These are phyloP conservation scores for Stellera chamaejasme DNA, from an alignment of 345 rosid genomes.

Conservation along the genomic window DNA sequence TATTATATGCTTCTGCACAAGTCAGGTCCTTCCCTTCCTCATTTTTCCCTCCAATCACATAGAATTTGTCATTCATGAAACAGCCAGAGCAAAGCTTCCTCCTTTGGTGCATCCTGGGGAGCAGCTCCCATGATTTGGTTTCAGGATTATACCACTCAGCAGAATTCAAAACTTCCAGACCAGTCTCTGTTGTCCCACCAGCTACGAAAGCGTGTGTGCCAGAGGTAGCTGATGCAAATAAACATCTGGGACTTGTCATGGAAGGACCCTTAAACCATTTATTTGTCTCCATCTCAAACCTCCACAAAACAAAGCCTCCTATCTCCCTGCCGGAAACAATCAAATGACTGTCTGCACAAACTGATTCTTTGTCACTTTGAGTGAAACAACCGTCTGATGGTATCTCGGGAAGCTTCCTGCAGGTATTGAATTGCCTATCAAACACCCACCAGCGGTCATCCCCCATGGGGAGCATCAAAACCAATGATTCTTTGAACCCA, in stretches of 20 bases:
- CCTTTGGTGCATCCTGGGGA: slow-evolving; percentile 40
- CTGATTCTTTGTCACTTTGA: slow-evolving; percentile 61
- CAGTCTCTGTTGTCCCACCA: slow-evolving; percentile 46
- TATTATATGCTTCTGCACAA: slow-evolving; percentile 68
- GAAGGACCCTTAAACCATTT: slow-evolving; percentile 72
- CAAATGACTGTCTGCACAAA: slow-evolving; percentile 76
- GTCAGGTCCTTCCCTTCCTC: slow-evolving; percentile 41
- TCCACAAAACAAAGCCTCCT: slow-evolving; percentile 51
- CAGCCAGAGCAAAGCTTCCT: slow-evolving; percentile 66
- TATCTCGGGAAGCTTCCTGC: slow-evolving; percentile 48
- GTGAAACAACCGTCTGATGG: slow-evolving; percentile 63
- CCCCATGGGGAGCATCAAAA: slow-evolving; percentile 65
- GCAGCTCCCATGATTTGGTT: slow-evolving; percentile 60
- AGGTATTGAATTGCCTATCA: slow-evolving; percentile 37
- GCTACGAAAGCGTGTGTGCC: slow-evolving; percentile 63
- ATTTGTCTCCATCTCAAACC: slow-evolving; percentile 59
- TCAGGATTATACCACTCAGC: slow-evolving; percentile 66
- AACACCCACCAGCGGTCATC: slow-evolving; percentile 69
- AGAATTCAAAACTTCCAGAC: slow-evolving; percentile 32
- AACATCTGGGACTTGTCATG: slow-evolving; percentile 60
- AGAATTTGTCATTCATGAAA: slow-evolving; percentile 65
- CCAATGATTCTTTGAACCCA: slow-evolving; percentile 54
- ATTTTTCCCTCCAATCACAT: slow-evolving; percentile 67
- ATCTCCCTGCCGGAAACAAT: slow-evolving; percentile 64
- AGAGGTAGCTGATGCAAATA: slow-evolving; percentile 72